Evolutionary conservation across 176 grass and related monocot species (phyloP), one percentile per base, ranked within the genome.

Genomic region (Triticum monococcum): DNA sequence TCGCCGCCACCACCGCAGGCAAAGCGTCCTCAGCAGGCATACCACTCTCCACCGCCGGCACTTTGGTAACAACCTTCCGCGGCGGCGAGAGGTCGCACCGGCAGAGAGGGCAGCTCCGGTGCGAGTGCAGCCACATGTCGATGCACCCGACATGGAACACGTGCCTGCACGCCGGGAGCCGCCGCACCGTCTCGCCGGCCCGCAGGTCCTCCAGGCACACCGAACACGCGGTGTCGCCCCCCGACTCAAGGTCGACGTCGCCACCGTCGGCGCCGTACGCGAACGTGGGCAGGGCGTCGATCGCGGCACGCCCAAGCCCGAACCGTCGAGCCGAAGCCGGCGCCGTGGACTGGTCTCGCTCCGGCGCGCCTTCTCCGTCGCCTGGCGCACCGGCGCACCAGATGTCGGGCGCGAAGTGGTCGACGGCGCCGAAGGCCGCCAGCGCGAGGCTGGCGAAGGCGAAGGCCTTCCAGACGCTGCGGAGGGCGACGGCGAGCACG

Each of bases 91-190:
- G 26, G 87, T 84, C 68, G 38, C 87, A 79, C 22, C 81, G 36
- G 81, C 87, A 88, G 3, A 88, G 22, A 0, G 80, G 80, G 64
- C 81, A 88, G 35, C 80, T 88, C 37, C 13, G 38, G 80, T 84
- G 80, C 26, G 81, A 83, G 64, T 79, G 87, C 37, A 88, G 74
- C 87, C 87, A 83, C 80, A 79, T 88, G 81, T 83, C 74, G 73
- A 88, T 83, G 87, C 87, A 83, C 10, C 4, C 73, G 9, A 84
- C 81, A 12, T 84, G 87, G 81, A 88, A 88, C 64, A 79, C 1
- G 52, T 88, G 81, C 74, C 4, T 28, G 86, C 87, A 88, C 52
- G 64, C 20, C 74, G 87, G 64, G 13, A 88, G 52, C 52, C 16
- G 64, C 81, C 73, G 81, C 52, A 84, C 73, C 64, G 5, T 16